Percentiles rank a stretch among this genome's conserved stretches.
phyloP scores from a whole-genome alignment of 2,329 filamentous ascomycete species.

The Hymenoscyphus fraxineus region DNA sequence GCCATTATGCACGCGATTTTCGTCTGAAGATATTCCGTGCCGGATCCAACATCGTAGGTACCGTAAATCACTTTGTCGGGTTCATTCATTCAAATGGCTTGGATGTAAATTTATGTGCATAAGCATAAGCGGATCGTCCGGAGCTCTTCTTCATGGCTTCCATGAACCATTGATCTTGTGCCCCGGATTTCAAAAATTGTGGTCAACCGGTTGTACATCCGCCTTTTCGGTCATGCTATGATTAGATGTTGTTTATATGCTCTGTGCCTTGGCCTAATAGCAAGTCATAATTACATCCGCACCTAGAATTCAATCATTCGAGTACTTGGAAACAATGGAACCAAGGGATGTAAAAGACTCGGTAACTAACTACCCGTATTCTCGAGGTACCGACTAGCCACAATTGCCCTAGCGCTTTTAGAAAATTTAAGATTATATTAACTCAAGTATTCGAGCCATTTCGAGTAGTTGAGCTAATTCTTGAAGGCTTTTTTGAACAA shows the following conservation, averaged over 20 bases:
- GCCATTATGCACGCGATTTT: background rate
- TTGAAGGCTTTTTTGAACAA: too few species aligned
- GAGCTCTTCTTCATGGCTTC: background rate
- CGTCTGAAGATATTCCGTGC: background rate
- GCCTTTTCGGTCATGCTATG: background rate
- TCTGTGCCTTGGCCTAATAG: too few species aligned
- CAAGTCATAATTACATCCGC: too few species aligned
- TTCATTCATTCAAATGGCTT: background rate
- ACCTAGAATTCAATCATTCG: too few species aligned
- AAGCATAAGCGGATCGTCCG: background rate
- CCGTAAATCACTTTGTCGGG: background rate
- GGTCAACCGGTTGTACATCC: background rate
- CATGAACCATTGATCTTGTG: background rate
- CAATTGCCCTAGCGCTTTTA: too few species aligned
- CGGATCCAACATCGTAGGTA: background rate
- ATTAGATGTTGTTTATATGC: background rate
- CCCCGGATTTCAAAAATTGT: background rate
- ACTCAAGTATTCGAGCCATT: too few species aligned
- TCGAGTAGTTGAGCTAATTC: too few species aligned
- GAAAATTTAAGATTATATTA: too few species aligned
- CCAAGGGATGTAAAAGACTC: too few species aligned
- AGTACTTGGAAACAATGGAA: too few species aligned
- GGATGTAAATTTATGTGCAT: background rate
- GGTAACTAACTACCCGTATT: too few species aligned
- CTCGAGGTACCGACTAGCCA: too few species aligned